These are phyloP conservation scores for Aspergillus transmontanensis DNA, from an alignment of 2,329 filamentous ascomycete species.

Conservation along the genomic window DNA sequence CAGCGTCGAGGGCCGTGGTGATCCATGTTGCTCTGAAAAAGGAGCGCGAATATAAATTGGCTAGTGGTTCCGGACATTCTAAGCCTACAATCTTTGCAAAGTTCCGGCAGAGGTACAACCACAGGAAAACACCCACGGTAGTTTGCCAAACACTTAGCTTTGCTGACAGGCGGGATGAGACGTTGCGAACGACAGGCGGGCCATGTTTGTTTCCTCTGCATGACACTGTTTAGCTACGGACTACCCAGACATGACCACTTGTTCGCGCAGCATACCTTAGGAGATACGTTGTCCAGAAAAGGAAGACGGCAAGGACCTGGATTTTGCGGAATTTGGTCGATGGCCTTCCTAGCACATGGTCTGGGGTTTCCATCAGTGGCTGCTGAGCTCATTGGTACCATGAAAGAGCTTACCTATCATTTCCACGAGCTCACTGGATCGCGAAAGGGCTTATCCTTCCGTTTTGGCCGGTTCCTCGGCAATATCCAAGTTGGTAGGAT, in stretches of 20 bases:
- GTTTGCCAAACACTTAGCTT: conserved; percentile 87
- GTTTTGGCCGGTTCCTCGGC: not conserved
- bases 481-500: not conserved
- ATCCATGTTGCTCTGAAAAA: conserved; percentile 98
- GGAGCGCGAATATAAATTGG: conserved; percentile 87
- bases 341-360: conserved; percentile 89
- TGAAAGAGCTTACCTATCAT: conserved; percentile 34
- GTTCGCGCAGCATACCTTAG: conserved; percentile 59
- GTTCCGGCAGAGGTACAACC: conserved; percentile 88
- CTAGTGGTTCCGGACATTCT: conserved; percentile 88
- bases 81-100: conserved; percentile 90
- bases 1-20: conserved; percentile 88
- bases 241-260: no score
- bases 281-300: conserved; percentile 88
- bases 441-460: not conserved
- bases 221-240: not conserved
- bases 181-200: conserved; percentile 50
- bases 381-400: not conserved
- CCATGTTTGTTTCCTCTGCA: conserved; percentile 81
- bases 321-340: conserved; percentile 89
- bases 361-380: conserved; percentile 44
- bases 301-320: conserved; percentile 86
- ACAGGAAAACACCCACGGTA: conserved; percentile 82
- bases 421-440: conserved; percentile 12
- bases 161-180: conserved; percentile 72